phyloP scores from a whole-genome alignment of 208 protist genomes.

The Trypanosoma brucei region DNA sequence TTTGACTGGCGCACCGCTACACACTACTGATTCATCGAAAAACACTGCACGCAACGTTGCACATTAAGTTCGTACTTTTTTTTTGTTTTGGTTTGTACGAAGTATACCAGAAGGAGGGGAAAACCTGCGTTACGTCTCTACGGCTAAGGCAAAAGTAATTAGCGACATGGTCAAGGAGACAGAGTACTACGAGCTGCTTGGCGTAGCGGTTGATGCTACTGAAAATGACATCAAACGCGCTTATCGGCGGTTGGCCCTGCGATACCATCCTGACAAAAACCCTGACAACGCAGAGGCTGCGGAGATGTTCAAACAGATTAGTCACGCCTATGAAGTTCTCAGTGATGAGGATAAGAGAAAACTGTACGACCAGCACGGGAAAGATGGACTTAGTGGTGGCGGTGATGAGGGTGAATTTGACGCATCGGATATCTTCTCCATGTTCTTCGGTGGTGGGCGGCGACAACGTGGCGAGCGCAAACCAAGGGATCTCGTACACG shows the following conservation, averaged over 20 bases:
- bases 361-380: conserved; percentile 96
- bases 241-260: conserved; percentile 78
- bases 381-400: conserved; percentile 91
- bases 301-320: conserved; percentile 92
- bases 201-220: conserved; percentile 55
- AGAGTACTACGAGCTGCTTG: conserved; percentile 85
- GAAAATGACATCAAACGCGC: conserved; percentile 87
- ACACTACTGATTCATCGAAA: no score
- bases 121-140: no score
- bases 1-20: no score
- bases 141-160: no score
- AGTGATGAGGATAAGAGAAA: conserved; percentile 93
- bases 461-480: conserved; percentile 75
- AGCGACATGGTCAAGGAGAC: conserved; percentile 78
- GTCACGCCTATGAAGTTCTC: conserved; percentile 96
- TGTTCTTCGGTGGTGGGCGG: conserved; percentile 84
- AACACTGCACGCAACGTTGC: no score
- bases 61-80: no score
- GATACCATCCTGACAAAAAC: conserved; percentile 91
- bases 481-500: conserved; percentile 92
- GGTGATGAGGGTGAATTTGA: conserved; percentile 58
- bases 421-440: conserved; percentile 80
- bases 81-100: no score
- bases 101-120: no score
- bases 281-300: conserved; percentile 68